A percentile compares a stretch with the other conserved stretches of the same genome.
phyloP scores from a whole-genome alignment of 2,329 filamentous ascomycete species.

The Epichloe scottii region DNA sequence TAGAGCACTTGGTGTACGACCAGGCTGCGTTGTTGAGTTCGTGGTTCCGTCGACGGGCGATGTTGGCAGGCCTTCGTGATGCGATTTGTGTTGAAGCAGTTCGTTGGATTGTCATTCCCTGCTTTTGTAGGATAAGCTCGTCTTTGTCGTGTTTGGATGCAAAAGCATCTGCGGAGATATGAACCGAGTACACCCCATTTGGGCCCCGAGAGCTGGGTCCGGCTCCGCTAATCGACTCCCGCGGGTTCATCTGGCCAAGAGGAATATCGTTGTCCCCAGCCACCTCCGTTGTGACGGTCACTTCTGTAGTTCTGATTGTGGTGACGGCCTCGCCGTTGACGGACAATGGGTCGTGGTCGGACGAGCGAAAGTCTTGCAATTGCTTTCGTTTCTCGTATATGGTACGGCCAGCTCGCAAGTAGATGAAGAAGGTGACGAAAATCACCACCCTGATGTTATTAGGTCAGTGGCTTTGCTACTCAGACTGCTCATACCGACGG shows the following conservation, averaged over 20 bases:
- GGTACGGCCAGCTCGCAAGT: slow-evolving; percentile 50
- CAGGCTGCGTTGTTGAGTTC: slow-evolving; percentile 52
- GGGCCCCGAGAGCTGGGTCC: slow-evolving; percentile 6
- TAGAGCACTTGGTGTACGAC: slow-evolving; percentile 57
- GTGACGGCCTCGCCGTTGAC: slow-evolving; percentile 31
- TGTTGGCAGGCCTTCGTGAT: slow-evolving; percentile 14
- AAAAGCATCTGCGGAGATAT: slow-evolving; percentile 28
- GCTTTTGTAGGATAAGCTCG: slow-evolving; percentile 17
- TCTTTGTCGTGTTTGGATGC: slow-evolving; percentile 5
- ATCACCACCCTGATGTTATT: slow-evolving; percentile 41
- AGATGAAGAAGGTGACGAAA: slow-evolving; percentile 49
- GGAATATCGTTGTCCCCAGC: slow-evolving; percentile 11
- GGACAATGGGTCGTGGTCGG: slow-evolving; percentile 26
- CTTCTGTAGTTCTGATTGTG: slow-evolving; percentile 47
- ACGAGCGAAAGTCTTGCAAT: slow-evolving; percentile 41
- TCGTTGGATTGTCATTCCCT: slow-evolving; percentile 12
- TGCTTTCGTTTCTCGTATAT: slow-evolving; percentile 57
- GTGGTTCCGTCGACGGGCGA: slow-evolving; percentile 26
- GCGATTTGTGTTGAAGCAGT: slow-evolving; percentile 7
- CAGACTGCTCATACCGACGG: too few species aligned
- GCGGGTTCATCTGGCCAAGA: slow-evolving; percentile 13
- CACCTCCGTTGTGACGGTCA: slow-evolving; percentile 46
- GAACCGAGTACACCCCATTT: slow-evolving; percentile 34
- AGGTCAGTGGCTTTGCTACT: background rate
- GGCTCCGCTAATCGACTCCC: slow-evolving; percentile 6